These are phyloP conservation scores for Fragilariopsis cylindrus DNA, from an alignment of 108 stramenopile genomes.

Conservation along the genomic window DNA sequence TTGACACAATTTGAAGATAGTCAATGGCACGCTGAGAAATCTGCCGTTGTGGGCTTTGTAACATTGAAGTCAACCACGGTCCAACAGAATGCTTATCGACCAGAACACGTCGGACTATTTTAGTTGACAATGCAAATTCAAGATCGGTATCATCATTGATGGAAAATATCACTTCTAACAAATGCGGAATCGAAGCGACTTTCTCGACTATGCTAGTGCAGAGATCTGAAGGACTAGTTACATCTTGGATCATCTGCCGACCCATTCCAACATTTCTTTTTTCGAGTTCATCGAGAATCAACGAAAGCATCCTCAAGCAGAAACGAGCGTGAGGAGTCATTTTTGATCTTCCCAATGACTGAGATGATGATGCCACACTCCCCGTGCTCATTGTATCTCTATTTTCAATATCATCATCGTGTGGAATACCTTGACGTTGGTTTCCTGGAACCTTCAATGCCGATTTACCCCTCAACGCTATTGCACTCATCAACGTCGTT, in stretches of 20 bases:
- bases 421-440: conserved; percentile 8
- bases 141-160: conserved; percentile 49
- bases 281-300: conserved; percentile 41
- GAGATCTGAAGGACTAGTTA: conserved; percentile 16
- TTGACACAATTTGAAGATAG: conserved; percentile 40
- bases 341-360: conserved; percentile 10
- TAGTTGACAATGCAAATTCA: conserved; percentile 35
- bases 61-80: conserved; percentile 47
- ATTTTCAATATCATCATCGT: not conserved
- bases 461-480: conserved; percentile 5
- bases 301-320: conserved; percentile 39
- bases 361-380: conserved; percentile 1
- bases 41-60: conserved; percentile 31
- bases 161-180: conserved; percentile 45
- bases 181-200: conserved; percentile 48
- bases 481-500: conserved; percentile 14
- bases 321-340: conserved; percentile 36
- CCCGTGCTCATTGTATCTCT: not conserved
- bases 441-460: conserved; percentile 4
- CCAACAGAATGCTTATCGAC: conserved; percentile 44
- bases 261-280: conserved; percentile 2
- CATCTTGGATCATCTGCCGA: not conserved
- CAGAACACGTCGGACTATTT: conserved; percentile 37
- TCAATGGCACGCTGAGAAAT: conserved; percentile 42
- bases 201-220: conserved; percentile 22